Conservation (phyloP, 768 basidiomycete species). For the Leucosporidium scottii region DNA sequence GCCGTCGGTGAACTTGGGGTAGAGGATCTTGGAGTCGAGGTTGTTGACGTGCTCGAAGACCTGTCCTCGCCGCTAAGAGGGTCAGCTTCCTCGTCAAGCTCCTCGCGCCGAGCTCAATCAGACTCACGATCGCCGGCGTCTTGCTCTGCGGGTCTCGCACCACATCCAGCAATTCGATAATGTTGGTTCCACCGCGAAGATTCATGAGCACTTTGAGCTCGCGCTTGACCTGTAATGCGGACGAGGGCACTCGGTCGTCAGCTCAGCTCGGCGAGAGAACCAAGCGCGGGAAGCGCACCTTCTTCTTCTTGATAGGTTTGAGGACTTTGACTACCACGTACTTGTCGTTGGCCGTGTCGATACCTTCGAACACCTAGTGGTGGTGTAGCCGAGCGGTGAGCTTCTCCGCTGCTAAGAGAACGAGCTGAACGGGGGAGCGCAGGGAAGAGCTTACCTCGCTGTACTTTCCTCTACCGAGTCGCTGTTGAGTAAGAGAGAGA, state of each 20-base stretch:
- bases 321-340: conserved; percentile 30
- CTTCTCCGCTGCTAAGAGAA: no score
- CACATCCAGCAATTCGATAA: conserved; percentile 32
- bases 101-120: no score
- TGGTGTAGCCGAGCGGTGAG: no score
- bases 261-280: no score
- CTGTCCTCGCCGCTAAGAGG: not conserved
- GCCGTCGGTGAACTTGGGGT: conserved; percentile 31
- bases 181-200: conserved; percentile 28
- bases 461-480: conserved; percentile 18
- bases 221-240: conserved; percentile 33
- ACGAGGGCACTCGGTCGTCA: no score
- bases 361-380: conserved; percentile 27
- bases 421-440: no score
- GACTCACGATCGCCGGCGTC: not conserved
- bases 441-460: conserved; percentile 19
- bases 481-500: not conserved
- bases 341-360: conserved; percentile 33
- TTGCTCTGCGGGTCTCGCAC: conserved; percentile 31
- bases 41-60: conserved; percentile 36
- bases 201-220: conserved; percentile 32
- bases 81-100: not conserved
- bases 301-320: conserved; percentile 34
- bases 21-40: conserved; percentile 32
- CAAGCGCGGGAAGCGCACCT: not conserved